Evolutionary conservation across 768 basidiomycete genomes (phyloP).

Genomic region (Boletus vinaceobasis): DNA sequence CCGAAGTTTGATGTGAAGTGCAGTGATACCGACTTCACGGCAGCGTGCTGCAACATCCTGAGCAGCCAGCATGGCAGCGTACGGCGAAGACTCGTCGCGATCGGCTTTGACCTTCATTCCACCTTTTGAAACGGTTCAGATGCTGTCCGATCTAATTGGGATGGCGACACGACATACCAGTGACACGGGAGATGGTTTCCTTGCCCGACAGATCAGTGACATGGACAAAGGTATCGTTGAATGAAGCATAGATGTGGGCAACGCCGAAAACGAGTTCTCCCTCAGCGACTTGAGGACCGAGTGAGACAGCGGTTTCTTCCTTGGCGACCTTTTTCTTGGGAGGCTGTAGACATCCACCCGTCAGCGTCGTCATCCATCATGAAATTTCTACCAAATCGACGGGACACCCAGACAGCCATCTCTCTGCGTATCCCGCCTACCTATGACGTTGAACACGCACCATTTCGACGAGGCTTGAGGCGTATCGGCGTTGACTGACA

Average conservation of each 20-base stretch:
- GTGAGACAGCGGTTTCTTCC: slow-evolving; percentile 82
- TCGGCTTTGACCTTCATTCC: slow-evolving; percentile 99
- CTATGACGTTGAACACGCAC: slow-evolving; percentile 27
- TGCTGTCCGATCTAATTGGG: not conserved
- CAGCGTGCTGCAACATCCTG: slow-evolving; percentile 96
- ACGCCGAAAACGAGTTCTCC: slow-evolving; percentile 98
- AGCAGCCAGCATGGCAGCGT: slow-evolving; percentile 97
- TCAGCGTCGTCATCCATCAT: slow-evolving; percentile 53
- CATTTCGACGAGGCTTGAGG: slow-evolving; percentile 34
- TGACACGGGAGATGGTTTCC: slow-evolving; percentile 98
- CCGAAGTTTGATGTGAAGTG: slow-evolving; percentile 97
- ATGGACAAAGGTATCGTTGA: slow-evolving; percentile 99
- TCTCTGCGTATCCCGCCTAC: not conserved
- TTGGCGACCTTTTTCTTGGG: slow-evolving; percentile 82
- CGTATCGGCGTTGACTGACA: slow-evolving; percentile 22
- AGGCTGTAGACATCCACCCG: slow-evolving; percentile 59
- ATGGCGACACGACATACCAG: slow-evolving; percentile 55
- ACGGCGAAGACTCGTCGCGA: slow-evolving; percentile 97
- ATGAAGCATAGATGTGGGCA: slow-evolving; percentile 98
- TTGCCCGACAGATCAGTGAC: slow-evolving; percentile 98
- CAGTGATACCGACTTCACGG: slow-evolving; percentile 98
- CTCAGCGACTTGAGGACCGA: slow-evolving; percentile 94
- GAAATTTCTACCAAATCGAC: not conserved
- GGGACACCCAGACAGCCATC: not conserved
- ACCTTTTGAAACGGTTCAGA: slow-evolving; percentile 43